Base-by-base conservation (phyloP, 768 basidiomycete species). In the Kwoniella dejecticola region DNA sequence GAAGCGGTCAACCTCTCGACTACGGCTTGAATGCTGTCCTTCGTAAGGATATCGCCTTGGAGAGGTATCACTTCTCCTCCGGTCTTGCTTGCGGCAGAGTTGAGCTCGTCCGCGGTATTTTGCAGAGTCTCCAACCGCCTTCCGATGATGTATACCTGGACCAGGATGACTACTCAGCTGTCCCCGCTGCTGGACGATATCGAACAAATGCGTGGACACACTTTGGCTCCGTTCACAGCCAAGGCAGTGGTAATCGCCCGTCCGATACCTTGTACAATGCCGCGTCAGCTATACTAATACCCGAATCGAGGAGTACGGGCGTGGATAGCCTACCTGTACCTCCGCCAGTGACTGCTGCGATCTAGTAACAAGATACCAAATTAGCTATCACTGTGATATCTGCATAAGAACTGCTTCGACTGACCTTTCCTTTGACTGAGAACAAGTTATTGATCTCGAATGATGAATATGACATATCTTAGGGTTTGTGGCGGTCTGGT, bases 281-380 rank as follows among this genome's bases (percentile, higher is more conserved):
- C 7, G 15, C 7, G 15, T 36, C 33, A 36, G 33, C 7, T 36
- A 36, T 15, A 36, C 7, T 36, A 36, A 7, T 7, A 29, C n/a
- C n/a, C n/a, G n/a, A n/a, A n/a, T n/a, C 23, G 6, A 19, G 15
- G 45, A 36, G 27, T 44, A 23, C 10, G 27, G 12, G 3, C 10
- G 17, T 24, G 7, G 13, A 21, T 27, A n/a, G n/a, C 63, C 42
- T 26, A 45, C 71, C 75, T 4, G 66, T 71, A 12, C 72, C 76
- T 6, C 70, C 77, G 42, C 77, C 77, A 0, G 77, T 79, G 21
- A 79, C 74, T 50, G 77, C 62, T 29, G 52, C 66, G 10, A 69
- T 61, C 71, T 72, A 17, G 19, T 7, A 50, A 46, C 0, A 1
- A 17, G 31, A 40, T 10, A 15, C 53, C 53, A 10, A 30, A 12